Evolutionary conservation across 257 asterid genomes (phyloP).

Genomic region (Solanum pimpinellifolium): DNA sequence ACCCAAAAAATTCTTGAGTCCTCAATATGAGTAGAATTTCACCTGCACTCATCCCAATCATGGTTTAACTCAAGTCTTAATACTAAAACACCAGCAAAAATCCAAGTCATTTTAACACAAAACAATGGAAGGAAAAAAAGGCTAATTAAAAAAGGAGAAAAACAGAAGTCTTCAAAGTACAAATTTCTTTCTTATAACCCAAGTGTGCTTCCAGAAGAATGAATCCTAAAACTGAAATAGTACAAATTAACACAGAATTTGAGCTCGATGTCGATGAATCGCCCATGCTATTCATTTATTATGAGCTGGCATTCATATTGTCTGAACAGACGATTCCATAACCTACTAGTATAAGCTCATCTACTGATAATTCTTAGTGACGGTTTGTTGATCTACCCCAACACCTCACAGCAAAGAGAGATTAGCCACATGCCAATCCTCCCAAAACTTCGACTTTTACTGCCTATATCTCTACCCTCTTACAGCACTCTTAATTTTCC

Average conservation of each 20-base stretch:
- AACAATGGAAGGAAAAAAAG: background rate
- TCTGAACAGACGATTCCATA: background rate
- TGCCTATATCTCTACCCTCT: background rate
- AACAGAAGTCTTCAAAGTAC: background rate
- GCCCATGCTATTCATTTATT: background rate
- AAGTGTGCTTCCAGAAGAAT: background rate
- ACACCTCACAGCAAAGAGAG: background rate
- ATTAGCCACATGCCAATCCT: background rate
- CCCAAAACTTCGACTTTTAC: background rate
- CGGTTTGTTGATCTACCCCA: background rate
- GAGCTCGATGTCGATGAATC: background rate
- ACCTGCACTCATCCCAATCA: background rate
- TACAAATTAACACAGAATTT: background rate
- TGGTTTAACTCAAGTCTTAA: background rate
- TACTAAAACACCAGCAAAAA: background rate
- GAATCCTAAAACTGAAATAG: background rate
- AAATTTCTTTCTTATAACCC: background rate
- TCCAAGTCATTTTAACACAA: background rate
- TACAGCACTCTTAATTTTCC: background rate
- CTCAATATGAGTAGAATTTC: background rate
- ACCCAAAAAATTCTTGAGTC: background rate
- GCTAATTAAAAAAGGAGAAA: background rate
- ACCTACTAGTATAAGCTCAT: background rate
- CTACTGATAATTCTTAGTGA: background rate
- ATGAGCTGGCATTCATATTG: background rate